Evolutionary conservation across 257 asterid genomes (phyloP).

Genomic region (Fraxinus quadrangulata): DNA sequence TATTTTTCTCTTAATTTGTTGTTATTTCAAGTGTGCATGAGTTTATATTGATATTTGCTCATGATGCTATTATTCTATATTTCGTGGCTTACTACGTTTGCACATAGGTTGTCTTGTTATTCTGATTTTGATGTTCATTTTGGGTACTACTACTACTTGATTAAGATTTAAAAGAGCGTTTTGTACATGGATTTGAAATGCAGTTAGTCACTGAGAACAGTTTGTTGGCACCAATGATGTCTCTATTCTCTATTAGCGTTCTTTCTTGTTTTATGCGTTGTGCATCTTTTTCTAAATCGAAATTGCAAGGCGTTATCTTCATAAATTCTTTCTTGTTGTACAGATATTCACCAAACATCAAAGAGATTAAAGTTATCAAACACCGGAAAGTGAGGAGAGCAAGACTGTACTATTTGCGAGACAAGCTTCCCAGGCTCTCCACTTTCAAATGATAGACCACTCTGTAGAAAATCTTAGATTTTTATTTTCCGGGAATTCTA

Average conservation of each 20-base stretch:
- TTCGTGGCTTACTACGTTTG: not conserved
- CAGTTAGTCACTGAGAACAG: not conserved
- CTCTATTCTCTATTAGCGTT: not conserved
- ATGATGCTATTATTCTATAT: not conserved
- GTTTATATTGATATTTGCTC: not conserved
- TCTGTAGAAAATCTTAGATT: not conserved
- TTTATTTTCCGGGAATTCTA: not conserved
- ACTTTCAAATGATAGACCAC: slow-evolving; percentile 68
- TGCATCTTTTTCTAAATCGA: slow-evolving; percentile 14
- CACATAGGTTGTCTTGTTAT: not conserved
- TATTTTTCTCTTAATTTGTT: too few relatives aligned
- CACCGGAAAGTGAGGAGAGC: slow-evolving; percentile 96
- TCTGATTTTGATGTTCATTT: not conserved
- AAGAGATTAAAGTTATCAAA: slow-evolving; percentile 72
- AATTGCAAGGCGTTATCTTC: not conserved
- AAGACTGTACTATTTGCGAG: slow-evolving; percentile 76
- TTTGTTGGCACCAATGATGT: not conserved
- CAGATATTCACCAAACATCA: slow-evolving; percentile 89
- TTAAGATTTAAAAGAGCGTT: not conserved
- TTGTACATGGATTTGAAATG: not conserved
- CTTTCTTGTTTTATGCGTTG: not conserved
- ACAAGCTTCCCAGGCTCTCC: slow-evolving; percentile 94
- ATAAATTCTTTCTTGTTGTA: slow-evolving; percentile 6
- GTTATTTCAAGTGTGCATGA: too few relatives aligned
- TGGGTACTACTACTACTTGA: not conserved